Base-by-base conservation (phyloP, 2,329 filamentous ascomycete genomes). In the Colletotrichum chlorophyti region DNA sequence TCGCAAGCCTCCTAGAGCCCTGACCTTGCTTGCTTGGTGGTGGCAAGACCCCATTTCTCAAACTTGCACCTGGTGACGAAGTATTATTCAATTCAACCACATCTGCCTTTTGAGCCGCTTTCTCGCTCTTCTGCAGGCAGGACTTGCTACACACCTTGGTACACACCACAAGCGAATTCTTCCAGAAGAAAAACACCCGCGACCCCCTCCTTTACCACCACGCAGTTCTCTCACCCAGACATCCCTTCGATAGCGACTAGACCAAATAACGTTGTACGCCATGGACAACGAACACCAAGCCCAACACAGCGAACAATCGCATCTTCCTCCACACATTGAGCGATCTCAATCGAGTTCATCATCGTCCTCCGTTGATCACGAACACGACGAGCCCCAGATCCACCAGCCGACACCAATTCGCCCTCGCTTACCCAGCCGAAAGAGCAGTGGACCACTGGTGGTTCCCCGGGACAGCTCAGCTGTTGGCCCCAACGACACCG, bases 391-490 rank as follows among this genome's bases (percentile, higher is more conserved):
- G 17, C 65, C 69, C 41, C 65, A 72, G 23, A 79, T 84, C 24
- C 79, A 83, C 58, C 77, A 79, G 21, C 82, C 83, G 26, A 70
- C 81, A 8, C 81, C 83, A 2, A 74, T 74, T 14, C 85, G 91
- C 31, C 91, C 91, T 24, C 83, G 84, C 53, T 78, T 94, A 59
- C 85, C 85, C 15, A 90, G 85, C 65, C 84, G 91, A 45, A 91
- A 92, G 74, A 91, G 88, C 65, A 94, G 90, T 70, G 90, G 90
- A 55, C 92, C 91, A 43, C 89, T 95, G 64, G 90, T 93, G 63
- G 89, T 96, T 34, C 89, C 90, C 31, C 85, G 91, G 65, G 90
- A 94, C 69, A 90, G 84, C 67, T 86, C 84, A 17, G 86, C 89
- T 58, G 86, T 91, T 60, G 89, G 91, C 64, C 85, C 91, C 31